A percentile compares a stretch with the other conserved stretches of the same genome.
Conservation (phyloP, 2,329 filamentous ascomycete genomes). For the Colletotrichum sp. region DNA sequence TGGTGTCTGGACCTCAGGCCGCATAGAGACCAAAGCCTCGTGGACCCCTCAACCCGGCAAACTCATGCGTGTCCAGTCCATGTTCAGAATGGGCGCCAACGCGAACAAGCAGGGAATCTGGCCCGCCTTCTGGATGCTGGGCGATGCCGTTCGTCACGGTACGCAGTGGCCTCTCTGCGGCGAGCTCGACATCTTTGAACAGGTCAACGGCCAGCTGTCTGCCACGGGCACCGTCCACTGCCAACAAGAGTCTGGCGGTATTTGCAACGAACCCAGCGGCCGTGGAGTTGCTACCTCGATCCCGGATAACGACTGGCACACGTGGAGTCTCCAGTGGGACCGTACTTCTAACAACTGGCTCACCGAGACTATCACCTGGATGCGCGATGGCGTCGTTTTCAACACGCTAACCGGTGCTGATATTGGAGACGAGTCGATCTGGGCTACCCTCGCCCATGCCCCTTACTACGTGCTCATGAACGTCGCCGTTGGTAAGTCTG, state of each 20-base stretch:
- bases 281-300: conserved; percentile 38
- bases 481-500: conserved; percentile 55
- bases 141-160: conserved; percentile 51
- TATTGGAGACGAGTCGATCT: conserved; percentile 49
- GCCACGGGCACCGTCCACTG: conserved; percentile 59
- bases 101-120: conserved; percentile 56
- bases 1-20: conserved; percentile 57
- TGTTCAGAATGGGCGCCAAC: conserved; percentile 51
- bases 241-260: conserved; percentile 43
- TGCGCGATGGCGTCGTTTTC: conserved; percentile 48
- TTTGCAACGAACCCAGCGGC: conserved; percentile 57
- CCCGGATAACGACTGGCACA: conserved; percentile 48
- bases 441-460: conserved; percentile 53
- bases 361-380: conserved; percentile 56
- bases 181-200: conserved; percentile 64
- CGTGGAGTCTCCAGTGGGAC: conserved; percentile 55
- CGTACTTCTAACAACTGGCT: conserved; percentile 48
- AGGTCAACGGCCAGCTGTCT: conserved; percentile 51
- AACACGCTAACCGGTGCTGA: conserved; percentile 46
- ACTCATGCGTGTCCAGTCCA: conserved; percentile 49
- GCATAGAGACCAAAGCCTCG: conserved; percentile 53
- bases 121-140: conserved; percentile 64
- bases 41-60: conserved; percentile 51
- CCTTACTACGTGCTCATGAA: conserved; percentile 59
- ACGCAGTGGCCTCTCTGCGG: conserved; percentile 56